These are phyloP conservation scores for Fusarium coicis DNA, from an alignment of 2,329 filamentous ascomycete species.

Conservation along the genomic window DNA sequence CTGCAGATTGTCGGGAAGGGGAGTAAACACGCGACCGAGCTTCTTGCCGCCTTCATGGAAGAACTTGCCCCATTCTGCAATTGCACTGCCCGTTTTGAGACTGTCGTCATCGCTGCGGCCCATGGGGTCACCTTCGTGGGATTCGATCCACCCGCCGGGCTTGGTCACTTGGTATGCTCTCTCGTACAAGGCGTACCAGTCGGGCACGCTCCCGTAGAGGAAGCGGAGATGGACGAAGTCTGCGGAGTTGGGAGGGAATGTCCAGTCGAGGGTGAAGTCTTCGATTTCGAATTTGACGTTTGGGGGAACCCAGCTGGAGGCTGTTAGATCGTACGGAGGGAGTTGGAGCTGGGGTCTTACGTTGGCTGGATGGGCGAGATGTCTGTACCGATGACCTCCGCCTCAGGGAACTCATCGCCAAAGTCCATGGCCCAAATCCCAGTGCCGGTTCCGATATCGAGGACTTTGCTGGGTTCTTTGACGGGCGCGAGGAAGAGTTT, in stretches of 20 bases:
- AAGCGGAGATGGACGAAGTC: conserved; percentile 71
- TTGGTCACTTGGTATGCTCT: conserved; percentile 63
- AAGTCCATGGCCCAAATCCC: conserved; percentile 62
- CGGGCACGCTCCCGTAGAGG: conserved; percentile 65
- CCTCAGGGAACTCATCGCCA: conserved; percentile 57
- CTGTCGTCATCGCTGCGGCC: conserved; percentile 46
- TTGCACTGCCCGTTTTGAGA: conserved; percentile 42
- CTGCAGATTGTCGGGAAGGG: conserved; percentile 17
- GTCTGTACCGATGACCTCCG: conserved; percentile 62
- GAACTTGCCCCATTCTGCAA: conserved; percentile 43
- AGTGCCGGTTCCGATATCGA: conserved; percentile 32
- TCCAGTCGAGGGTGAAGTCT: conserved; percentile 48
- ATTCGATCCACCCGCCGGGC: conserved; percentile 62
- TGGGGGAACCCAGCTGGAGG: conserved; percentile 50
- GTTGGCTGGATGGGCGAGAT: conserved; percentile 66
- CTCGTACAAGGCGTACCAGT: conserved; percentile 64
- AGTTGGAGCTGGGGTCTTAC: conserved; percentile 21
- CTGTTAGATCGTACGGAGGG: not conserved
- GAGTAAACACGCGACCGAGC: conserved; percentile 46
- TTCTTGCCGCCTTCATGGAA: conserved; percentile 45
- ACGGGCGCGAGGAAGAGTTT: conserved; percentile 28
- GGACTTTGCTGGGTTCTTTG: conserved; percentile 4
- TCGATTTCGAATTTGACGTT: conserved; percentile 57
- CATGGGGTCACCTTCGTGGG: conserved; percentile 44
- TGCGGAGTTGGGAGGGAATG: conserved; percentile 51